These are phyloP conservation scores for Monosporascus ibericus DNA, from an alignment of 2,329 filamentous ascomycete species.

Conservation along the genomic window DNA sequence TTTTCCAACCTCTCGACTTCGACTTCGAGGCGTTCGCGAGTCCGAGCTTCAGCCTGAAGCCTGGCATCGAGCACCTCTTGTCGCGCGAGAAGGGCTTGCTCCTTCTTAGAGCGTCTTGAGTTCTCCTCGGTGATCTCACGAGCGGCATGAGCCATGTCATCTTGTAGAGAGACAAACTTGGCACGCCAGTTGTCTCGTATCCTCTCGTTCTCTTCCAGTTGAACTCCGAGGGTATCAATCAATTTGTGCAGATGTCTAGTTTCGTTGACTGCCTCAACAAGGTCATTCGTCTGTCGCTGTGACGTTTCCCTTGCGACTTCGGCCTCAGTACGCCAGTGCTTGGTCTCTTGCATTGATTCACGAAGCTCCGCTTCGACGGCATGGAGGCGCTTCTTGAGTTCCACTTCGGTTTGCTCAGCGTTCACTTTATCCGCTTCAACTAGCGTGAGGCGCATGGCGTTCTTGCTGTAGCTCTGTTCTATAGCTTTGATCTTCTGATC, in stretches of 20 bases:
- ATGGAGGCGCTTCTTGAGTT: conserved; percentile 51
- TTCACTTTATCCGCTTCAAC: conserved; percentile 62
- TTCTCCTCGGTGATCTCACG: conserved; percentile 80
- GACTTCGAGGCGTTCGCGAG: conserved; percentile 58
- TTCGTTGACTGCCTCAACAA: conserved; percentile 43
- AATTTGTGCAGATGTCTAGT: conserved; percentile 71
- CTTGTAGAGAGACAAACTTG: conserved; percentile 80
- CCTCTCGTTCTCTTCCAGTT: conserved; percentile 80
- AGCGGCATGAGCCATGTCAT: conserved; percentile 76
- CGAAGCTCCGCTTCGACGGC: conserved; percentile 49
- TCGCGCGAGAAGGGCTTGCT: conserved; percentile 71
- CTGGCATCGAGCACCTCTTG: conserved; percentile 74
- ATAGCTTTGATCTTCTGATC: conserved; percentile 58
- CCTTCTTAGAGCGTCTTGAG: conserved; percentile 68
- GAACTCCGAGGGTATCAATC: conserved; percentile 66
- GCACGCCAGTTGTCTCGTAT: conserved; percentile 77
- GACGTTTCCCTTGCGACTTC: conserved; percentile 50
- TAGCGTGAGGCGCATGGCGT: conserved; percentile 55
- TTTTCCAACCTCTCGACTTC: conserved; percentile 61
- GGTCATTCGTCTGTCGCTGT: conserved; percentile 42
- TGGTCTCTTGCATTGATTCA: conserved; percentile 48
- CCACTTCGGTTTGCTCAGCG: conserved; percentile 45
- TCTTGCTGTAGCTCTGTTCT: conserved; percentile 50
- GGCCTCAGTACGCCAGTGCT: conserved; percentile 57
- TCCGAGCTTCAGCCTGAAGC: conserved; percentile 68